Evolutionary conservation across 2,329 filamentous ascomycete species (phyloP).

Genomic region (Ascochyta viciae-villosae): DNA sequence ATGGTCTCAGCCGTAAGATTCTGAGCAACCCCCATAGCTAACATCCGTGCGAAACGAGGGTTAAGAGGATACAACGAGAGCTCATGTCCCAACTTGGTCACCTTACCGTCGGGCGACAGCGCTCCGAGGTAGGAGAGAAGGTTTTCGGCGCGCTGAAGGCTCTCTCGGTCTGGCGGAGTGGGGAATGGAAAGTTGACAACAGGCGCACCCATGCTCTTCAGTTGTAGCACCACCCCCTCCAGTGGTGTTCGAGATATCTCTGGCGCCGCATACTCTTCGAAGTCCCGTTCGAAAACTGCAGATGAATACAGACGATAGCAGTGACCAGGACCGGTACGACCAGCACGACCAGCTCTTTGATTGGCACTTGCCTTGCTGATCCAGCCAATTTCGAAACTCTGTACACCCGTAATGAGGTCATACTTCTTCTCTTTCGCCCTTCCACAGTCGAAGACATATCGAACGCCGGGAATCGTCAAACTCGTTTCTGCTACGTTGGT

Average conservation of each 20-base stretch:
- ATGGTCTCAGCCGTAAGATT: constrained; percentile 85
- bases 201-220: constrained; percentile 93
- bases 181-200: constrained; percentile 96
- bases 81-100: constrained; percentile 80
- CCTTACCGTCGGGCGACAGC: constrained; percentile 71
- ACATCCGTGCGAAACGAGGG: constrained; percentile 87
- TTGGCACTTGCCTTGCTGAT: constrained; percentile 96
- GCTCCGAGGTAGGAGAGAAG: constrained; percentile 86
- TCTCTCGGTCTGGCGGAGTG: constrained; percentile 80
- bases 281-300: constrained; percentile 90
- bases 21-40: constrained; percentile 85
- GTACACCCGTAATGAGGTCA: constrained; percentile 85
- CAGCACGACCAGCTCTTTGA: constrained; percentile 90
- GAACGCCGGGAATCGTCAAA: constrained; percentile 92
- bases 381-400: constrained; percentile 95
- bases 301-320: constrained; percentile 96
- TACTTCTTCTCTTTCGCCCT: constrained; percentile 91
- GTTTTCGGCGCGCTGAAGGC: constrained; percentile 82
- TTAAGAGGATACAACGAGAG: constrained; percentile 90
- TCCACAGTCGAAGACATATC: constrained; percentile 95
- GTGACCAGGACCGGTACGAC: constrained; percentile 93
- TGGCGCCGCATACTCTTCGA: constrained; percentile 83
- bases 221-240: constrained; percentile 85
- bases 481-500: constrained; percentile 98
- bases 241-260: constrained; percentile 92